Evolutionary conservation across 2,329 filamentous ascomycete genomes (phyloP).

Genomic region (Trichoderma atroviride): DNA sequence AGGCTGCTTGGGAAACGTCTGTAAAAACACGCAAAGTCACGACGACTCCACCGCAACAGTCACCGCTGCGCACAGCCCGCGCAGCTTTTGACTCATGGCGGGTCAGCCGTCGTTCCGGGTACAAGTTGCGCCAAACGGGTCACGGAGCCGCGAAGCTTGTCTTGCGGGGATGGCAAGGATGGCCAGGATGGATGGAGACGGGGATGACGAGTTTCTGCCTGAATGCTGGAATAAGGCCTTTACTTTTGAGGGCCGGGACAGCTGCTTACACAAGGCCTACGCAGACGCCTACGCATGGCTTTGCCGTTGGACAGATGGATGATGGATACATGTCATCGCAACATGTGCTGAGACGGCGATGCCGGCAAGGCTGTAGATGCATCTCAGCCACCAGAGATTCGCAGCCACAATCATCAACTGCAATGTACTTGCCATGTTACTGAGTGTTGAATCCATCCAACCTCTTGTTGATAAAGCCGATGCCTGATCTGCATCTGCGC

Average conservation of each 20-base stretch:
- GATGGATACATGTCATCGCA: too few relatives aligned
- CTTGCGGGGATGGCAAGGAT: conserved; percentile 4
- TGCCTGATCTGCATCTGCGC: background rate
- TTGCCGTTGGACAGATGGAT: too few relatives aligned
- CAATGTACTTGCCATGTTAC: too few relatives aligned
- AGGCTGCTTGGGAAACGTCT: too few relatives aligned
- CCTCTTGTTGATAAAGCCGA: background rate
- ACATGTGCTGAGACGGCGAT: background rate
- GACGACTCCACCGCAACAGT: background rate
- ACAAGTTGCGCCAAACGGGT: conserved; percentile 4
- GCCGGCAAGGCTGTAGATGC: background rate
- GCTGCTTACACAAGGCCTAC: background rate
- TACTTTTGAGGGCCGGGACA: too few relatives aligned
- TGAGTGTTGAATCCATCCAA: too few relatives aligned
- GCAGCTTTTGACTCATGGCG: conserved; percentile 15
- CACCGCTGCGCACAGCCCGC: background rate
- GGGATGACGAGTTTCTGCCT: background rate
- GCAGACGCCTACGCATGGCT: background rate
- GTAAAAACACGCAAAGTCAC: too few relatives aligned
- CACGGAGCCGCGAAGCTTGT: conserved; percentile 4
- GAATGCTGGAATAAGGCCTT: background rate
- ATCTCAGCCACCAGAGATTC: background rate
- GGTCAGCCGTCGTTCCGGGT: conserved; percentile 6
- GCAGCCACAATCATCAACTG: too few relatives aligned
- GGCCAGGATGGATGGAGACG: background rate